phyloP scores from a whole-genome alignment of 164 flowering plant species.

The Berberis vulgaris region DNA sequence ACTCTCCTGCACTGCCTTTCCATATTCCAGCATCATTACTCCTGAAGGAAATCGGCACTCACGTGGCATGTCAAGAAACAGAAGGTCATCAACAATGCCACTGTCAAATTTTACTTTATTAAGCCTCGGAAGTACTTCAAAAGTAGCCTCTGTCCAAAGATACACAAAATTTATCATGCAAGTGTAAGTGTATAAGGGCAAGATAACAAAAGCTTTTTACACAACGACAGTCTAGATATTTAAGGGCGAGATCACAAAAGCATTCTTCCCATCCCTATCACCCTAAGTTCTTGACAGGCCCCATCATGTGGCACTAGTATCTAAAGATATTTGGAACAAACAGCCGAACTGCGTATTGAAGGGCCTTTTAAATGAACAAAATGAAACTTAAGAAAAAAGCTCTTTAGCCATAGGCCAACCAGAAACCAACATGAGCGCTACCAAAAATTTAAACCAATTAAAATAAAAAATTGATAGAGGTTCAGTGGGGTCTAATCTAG shows the following conservation, averaged over 20 bases:
- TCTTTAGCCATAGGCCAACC: background rate
- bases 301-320: too few species aligned
- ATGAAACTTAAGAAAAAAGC: background rate
- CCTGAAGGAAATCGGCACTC: constrained; percentile 76
- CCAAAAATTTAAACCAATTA: background rate
- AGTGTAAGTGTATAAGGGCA: background rate
- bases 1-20: constrained; percentile 93
- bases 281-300: too few species aligned
- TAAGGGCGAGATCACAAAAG: background rate
- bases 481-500: too few species aligned
- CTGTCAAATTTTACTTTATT: constrained; percentile 87
- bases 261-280: background rate
- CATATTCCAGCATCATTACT: constrained; percentile 85
- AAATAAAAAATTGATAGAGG: too few species aligned
- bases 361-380: too few species aligned
- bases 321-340: too few species aligned
- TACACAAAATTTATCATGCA: background rate
- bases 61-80: constrained; percentile 81
- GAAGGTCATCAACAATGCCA: constrained; percentile 90
- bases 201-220: background rate
- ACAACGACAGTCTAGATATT: background rate
- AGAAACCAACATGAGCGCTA: background rate
- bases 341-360: too few species aligned
- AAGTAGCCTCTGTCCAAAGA: constrained; percentile 68
- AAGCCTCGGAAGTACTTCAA: constrained; percentile 97